phyloP scores from a whole-genome alignment of 495 filamentous ascomycete species.

The Trypethelium eluteriae region DNA sequence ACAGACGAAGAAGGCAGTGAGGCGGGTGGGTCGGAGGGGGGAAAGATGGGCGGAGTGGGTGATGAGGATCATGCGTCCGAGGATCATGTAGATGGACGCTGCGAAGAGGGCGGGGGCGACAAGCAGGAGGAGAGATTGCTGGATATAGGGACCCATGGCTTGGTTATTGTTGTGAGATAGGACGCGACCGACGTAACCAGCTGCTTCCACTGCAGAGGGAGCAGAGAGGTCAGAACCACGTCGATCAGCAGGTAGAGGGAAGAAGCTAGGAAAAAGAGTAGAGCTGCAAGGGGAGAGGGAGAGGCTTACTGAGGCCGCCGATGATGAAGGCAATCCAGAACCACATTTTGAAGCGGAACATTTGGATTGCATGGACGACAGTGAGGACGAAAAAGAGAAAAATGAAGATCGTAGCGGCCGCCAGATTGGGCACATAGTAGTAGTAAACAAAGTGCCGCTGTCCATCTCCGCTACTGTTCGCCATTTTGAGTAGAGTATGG shows the following conservation, averaged over 20 bases:
- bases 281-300: background rate
- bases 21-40: slow-evolving; percentile 33
- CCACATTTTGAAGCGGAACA: slow-evolving; percentile 12
- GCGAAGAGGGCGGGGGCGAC: slow-evolving; percentile 40
- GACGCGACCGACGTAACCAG: slow-evolving; percentile 15
- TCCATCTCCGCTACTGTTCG: background rate
- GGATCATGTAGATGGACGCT: slow-evolving; percentile 42
- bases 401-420: slow-evolving; percentile 16
- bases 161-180: background rate
- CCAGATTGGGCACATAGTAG: slow-evolving; percentile 20
- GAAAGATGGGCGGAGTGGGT: slow-evolving; percentile 40
- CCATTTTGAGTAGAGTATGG: background rate
- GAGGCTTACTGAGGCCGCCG: slow-evolving; percentile 17
- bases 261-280: background rate
- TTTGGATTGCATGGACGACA: slow-evolving; percentile 5
- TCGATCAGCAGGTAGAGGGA: too few species aligned
- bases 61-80: slow-evolving; percentile 38
- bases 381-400: slow-evolving; percentile 16
- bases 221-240: background rate
- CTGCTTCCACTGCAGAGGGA: slow-evolving; percentile 14
- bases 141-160: slow-evolving; percentile 20
- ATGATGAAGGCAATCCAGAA: slow-evolving; percentile 18
- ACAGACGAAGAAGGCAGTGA: slow-evolving; percentile 42
- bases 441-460: slow-evolving; percentile 17
- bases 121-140: slow-evolving; percentile 34